Evolutionary conservation across 2,329 filamentous ascomycete species (phyloP), one percentile per base, ranked within the genome.

Genomic region (Arthrobotrys sphaeroides): DNA sequence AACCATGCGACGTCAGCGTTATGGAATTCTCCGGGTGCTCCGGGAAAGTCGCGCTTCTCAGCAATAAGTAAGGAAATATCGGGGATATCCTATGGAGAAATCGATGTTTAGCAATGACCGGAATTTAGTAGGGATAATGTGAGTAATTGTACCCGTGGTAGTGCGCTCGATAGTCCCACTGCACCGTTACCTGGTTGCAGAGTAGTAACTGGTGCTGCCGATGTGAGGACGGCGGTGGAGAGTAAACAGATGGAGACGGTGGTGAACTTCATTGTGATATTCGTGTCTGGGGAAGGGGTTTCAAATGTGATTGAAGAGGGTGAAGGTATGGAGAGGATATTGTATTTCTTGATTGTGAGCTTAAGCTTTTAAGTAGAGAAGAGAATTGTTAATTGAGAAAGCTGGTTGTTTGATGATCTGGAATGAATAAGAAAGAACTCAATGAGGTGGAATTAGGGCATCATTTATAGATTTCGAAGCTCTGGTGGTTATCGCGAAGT

Each of bases 241-340:
- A 68, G 40, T n/a, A 68, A 26, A 31, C 13, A 49, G n/a, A 24
- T 20, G 10, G 65, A 60, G 38, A 60, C 12, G 16, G 38, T 42
- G n/a, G 65, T 33, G 53, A 60, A 55, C 28, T 68, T 68, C 65
- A 68, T 68, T 26, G 12, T 68, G 26, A 43, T 28, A 28, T n/a
- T 38, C 28, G 24, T 20, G 16, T 20, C 12, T 18, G 40, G 22
- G 40, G 10, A 43, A 12, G 12, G 43, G 12, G 12, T 4, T 18
- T 10, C 10, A 24, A 4, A 47, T 26, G 18, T 26, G 7, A 22
- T 40, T n/a, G 5, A 40, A 9, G 16, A 1, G 5, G 12, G 16
- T n/a, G 13, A 18, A 43, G 20, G 28, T 33, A 33, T 33, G 28
- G 5, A 40, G 36, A 40, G 12, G 36, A n/a, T 40, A 40, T 40